Evolutionary conservation across 2,329 filamentous ascomycete species (phyloP), one percentile per base, ranked within the genome.

Genomic region (Ceratocystis colombiana): DNA sequence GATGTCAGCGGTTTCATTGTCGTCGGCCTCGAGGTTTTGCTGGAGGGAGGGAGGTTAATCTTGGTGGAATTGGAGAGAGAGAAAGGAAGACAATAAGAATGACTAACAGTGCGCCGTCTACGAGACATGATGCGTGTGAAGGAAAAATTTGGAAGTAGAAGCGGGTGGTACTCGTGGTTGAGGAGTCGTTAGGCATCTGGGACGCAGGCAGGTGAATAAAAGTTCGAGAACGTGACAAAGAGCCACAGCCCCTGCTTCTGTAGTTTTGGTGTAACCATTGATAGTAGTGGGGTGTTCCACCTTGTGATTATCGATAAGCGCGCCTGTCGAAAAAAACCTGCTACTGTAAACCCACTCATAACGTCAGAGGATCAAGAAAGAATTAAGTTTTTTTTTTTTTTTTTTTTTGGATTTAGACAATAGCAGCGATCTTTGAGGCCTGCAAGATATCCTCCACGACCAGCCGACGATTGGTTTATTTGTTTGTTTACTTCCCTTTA

Each of bases 231-330:
- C 30, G 12, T 10, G 30, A 17, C 2, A 61, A n/a, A 48, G 46
- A 48, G 17, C 46, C n/a, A 10, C 46, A 22, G 17, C 8, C 20
- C n/a, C 6, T 48, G n/a, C 17, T 48, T 15, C 7, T 48, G 45
- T 8, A 7, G 20, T 5, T 48, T 48, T 22, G 17, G 46, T 48
- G 46, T 48, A 48, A 48, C 46, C 46, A 48, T 48, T 41, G 37
- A 41, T 41, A 41, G 37, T 12, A 41, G 37, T 41, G 37, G 46
- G 46, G 17, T 22, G 46, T n/a, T 22, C 46, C 17, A n/a, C 46
- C n/a, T 17, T 48, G 46, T n/a, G 17, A 48, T 50, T 67, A 71
- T 44, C 75, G 73, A 69, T 75, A 67, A 65, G 28, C 33, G 44
- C 57, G 59, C 57, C 46, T 67, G 37, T 2, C 37, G 25, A 57